A percentile compares a stretch with the other conserved stretches of the same genome.
Conservation (phyloP, 805 yeast genomes). For the Blastobotrys peoriensis region DNA sequence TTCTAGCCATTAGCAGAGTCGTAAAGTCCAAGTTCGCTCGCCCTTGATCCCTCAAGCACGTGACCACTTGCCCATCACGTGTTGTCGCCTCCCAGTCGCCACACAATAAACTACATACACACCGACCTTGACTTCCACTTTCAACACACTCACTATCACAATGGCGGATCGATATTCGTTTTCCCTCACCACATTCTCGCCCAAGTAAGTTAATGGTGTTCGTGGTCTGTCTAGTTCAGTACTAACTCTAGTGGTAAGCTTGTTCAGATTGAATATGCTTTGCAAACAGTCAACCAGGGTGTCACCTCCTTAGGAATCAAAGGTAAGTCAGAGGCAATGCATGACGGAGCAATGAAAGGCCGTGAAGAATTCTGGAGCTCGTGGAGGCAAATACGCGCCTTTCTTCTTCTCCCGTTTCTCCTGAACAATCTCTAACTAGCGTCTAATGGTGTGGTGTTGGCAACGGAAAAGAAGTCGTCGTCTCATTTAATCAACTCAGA, state of each 20-base stretch:
- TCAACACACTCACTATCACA: constrained; percentile 13
- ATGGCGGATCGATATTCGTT: constrained; percentile 99
- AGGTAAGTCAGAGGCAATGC: constrained; percentile 29
- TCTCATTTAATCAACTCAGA: constrained; percentile 73
- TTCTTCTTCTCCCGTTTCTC: no score
- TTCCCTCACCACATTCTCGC: constrained; percentile 95
- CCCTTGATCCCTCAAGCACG: no score
- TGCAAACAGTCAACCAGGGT: constrained; percentile 96
- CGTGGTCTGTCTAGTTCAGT: neutral
- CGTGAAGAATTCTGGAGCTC: no score
- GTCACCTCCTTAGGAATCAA: constrained; percentile 92
- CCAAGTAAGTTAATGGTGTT: constrained; percentile 52
- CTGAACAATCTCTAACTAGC: no score
- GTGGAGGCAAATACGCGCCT: no score
- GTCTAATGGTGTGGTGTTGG: constrained; percentile 91
- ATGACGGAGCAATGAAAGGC: neutral
- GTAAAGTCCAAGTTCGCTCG: no score
- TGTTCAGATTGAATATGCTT: constrained; percentile 95
- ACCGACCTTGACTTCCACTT: neutral
- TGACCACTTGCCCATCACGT: no score
- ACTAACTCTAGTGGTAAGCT: constrained; percentile 70
- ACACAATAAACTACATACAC: no score
- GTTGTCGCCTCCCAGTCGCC: no score
- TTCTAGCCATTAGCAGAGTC: no score
- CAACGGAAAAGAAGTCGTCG: constrained; percentile 88